Evolutionary conservation across 2,329 filamentous ascomycete species (phyloP), one percentile per base, ranked within the genome.

Genomic region (Sporothrix brasiliensis): DNA sequence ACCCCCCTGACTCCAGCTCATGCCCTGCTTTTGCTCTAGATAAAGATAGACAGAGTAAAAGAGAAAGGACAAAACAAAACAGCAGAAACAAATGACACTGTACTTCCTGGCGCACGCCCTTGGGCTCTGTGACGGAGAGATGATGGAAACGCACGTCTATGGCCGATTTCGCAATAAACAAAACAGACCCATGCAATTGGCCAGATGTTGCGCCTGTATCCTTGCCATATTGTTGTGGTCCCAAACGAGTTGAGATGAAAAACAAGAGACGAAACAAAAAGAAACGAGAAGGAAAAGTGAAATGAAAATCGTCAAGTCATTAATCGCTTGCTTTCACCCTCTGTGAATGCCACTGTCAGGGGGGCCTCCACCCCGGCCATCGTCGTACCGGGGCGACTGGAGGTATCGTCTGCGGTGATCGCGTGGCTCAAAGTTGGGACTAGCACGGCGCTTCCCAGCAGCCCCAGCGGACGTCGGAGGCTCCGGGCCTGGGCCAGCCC

Each of bases 401-500:
- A 78, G 76, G 70, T 83, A 79, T 70, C 82, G 77, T 69, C 85
- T 78, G 24, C 84, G 80, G 65, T 81, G 77, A 69, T 88, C 85
- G 60, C 82, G 79, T 11, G 79, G 77, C 53, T 79, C 77, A 65
- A 79, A 77, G 19, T 86, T 84, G 2, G 82, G 81, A 72, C 86
- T 89, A 41, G 83, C 83, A 73, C 84, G 81, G 72, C 87, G 80
- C 77, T 89, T 89, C 2, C 80, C 78, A 5, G 82, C 80, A 4
- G 61, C 69, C 16, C 60, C 67, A 63, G 27, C 66, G 4, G 52
- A 44, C 21, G 67, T 27, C 54, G 63, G 54, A 41, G 56, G 65
- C n/a, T 73, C 72, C 7, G 71, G 19, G 9, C 69, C 66, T 10
- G 50, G 41, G 9, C 19, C 34, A 16, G 50, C 50, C 14, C 65